phyloP scores from a whole-genome alignment of 495 filamentous ascomycete genomes.

The Cudoniella acicularis region DNA sequence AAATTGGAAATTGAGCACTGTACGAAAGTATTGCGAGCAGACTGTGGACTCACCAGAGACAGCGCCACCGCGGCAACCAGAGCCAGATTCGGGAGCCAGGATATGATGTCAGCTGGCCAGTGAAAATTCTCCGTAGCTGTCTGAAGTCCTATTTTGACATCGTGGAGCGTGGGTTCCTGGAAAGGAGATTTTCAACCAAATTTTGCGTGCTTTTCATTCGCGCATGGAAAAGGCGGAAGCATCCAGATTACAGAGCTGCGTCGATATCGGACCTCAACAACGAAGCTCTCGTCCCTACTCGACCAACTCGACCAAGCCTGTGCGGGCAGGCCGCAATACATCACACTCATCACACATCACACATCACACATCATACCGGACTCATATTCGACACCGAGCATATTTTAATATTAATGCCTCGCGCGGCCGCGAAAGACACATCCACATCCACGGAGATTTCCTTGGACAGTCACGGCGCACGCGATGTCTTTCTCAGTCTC shows the following conservation, averaged over 20 bases:
- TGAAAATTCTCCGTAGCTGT: conserved; percentile 3
- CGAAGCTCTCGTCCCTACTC: background rate
- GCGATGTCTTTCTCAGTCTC: no score
- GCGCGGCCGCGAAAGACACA: background rate
- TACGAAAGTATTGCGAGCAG: background rate
- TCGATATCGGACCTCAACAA: background rate
- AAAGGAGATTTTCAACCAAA: conserved; percentile 8
- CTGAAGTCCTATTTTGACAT: background rate
- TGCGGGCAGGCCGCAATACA: background rate
- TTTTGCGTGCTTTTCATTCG: conserved; percentile 1
- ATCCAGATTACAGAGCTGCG: background rate
- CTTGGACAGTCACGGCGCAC: no score
- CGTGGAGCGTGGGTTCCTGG: background rate
- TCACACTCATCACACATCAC: no score
- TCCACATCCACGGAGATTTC: no score
- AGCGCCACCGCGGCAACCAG: background rate
- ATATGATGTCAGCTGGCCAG: conserved; percentile 9
- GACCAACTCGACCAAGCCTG: no score
- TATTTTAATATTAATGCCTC: background rate
- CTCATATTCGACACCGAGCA: background rate
- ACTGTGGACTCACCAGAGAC: no score
- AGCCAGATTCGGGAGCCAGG: background rate
- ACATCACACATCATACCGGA: background rate
- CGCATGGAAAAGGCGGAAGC: background rate
- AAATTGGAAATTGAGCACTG: no score